phyloP scores from a whole-genome alignment of 2,329 filamentous ascomycete species.

The Orbilia quercus region DNA sequence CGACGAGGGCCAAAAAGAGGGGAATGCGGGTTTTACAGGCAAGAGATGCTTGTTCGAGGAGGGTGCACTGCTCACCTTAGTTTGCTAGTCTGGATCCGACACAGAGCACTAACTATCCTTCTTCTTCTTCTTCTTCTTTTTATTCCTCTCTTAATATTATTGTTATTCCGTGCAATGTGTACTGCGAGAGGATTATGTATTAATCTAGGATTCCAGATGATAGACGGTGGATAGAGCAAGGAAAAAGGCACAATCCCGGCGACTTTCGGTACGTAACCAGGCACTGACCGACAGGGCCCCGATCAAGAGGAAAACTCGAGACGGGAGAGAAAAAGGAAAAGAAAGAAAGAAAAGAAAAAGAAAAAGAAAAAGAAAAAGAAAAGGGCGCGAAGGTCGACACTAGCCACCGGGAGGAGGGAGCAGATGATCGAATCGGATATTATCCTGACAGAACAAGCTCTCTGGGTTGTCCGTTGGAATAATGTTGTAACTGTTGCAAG shows the following conservation, averaged over 20 bases:
- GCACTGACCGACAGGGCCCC: not conserved
- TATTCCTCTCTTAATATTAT: too few species aligned
- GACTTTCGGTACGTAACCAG: constrained; percentile 32
- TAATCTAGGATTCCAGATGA: constrained; percentile 35
- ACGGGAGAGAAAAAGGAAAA: not conserved
- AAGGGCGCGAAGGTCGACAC: not conserved
- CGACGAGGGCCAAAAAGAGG: constrained; percentile 16
- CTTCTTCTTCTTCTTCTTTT: constrained; percentile 11
- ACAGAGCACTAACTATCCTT: too few species aligned
- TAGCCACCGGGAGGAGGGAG: not conserved
- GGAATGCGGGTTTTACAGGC: constrained; percentile 40
- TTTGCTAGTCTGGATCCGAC: constrained; percentile 44
- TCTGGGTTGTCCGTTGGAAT: too few species aligned
- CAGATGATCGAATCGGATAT: too few species aligned
- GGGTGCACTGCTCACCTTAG: constrained; percentile 46
- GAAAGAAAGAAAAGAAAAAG: not conserved
- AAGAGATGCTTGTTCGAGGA: constrained; percentile 50
- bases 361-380: too few species aligned
- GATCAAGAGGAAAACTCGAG: not conserved
- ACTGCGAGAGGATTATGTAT: too few species aligned
- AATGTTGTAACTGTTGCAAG: too few species aligned
- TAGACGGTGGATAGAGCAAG: constrained; percentile 20
- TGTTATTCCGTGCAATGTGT: too few species aligned
- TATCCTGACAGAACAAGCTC: too few species aligned
- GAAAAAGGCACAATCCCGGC: constrained; percentile 39